These are phyloP conservation scores for Persicaria maculosa DNA, from an alignment of 148 eudicot species.

Conservation along the genomic window DNA sequence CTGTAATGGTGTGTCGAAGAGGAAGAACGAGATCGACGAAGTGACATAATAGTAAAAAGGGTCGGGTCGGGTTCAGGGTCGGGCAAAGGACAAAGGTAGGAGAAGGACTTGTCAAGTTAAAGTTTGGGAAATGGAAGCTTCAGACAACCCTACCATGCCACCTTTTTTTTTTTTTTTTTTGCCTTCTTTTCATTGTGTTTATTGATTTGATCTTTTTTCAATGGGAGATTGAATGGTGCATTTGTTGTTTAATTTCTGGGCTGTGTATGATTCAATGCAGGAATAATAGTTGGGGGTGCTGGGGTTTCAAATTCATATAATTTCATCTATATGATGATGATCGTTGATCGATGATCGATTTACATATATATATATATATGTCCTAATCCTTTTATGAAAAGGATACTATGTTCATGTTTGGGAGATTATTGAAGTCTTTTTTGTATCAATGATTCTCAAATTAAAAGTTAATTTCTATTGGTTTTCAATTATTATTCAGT, in stretches of 20 bases:
- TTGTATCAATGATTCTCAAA: conserved; percentile 8
- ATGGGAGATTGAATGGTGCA: not conserved
- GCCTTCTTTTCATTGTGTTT: too few species aligned
- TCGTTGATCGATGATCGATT: too few species aligned
- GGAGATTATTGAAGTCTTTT: conserved; percentile 1
- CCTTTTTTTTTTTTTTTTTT: not conserved
- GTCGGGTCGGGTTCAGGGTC: too few species aligned
- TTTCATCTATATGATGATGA: too few species aligned
- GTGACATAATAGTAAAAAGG: too few species aligned
- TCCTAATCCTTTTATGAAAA: too few species aligned
- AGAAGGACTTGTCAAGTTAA: conserved; percentile 1
- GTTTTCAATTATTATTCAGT: not conserved
- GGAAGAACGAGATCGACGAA: not conserved
- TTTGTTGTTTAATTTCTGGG: not conserved
- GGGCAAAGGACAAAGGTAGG: not conserved
- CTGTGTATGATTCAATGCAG: not conserved
- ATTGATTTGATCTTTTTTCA: not conserved
- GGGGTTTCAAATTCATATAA: not conserved
- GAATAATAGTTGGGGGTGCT: not conserved
- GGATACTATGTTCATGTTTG: not conserved
- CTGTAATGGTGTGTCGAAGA: not conserved
- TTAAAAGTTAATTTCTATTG: not conserved
- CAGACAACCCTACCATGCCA: conserved; percentile 1
- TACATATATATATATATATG: not conserved
- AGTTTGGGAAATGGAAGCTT: conserved; percentile 10